Percentiles rank a stretch among this genome's conserved stretches.
Evolutionary conservation across 192 early-diverging fungal species (phyloP).

Genomic region (Gamsiella multidivaricata): DNA sequence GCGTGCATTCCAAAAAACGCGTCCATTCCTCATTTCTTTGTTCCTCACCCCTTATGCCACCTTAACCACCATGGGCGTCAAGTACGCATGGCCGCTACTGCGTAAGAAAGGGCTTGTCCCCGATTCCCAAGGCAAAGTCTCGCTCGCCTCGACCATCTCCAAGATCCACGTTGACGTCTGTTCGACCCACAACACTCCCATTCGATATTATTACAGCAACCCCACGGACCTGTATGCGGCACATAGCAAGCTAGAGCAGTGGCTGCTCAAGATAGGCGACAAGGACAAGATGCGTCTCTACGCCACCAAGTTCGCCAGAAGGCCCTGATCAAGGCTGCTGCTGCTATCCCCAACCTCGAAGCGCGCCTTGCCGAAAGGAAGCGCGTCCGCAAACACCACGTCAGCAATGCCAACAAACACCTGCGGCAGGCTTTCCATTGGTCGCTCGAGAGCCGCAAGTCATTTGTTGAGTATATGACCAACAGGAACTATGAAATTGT

Average conservation of each 20-base stretch:
- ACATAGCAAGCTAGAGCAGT: too few species aligned
- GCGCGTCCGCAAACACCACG: slow-evolving; percentile 3
- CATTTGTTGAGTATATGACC: slow-evolving; percentile 18
- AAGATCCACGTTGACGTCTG: too few species aligned
- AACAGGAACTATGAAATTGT: slow-evolving; percentile 5
- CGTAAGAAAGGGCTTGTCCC: slow-evolving; percentile 6
- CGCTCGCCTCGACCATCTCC: neutral
- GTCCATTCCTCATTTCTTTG: neutral
- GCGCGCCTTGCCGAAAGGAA: slow-evolving; percentile 4
- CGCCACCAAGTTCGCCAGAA: slow-evolving; percentile 5
- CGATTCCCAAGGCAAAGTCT: slow-evolving; percentile 12
- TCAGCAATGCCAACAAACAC: slow-evolving; percentile 3
- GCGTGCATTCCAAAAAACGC: too few species aligned
- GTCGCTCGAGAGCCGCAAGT: slow-evolving; percentile 4
- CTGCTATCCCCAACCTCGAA: slow-evolving; percentile 7
- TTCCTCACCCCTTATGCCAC: neutral
- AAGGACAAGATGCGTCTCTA: neutral
- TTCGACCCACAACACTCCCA: too few species aligned
- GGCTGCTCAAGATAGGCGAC: too few species aligned
- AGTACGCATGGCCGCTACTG: slow-evolving; percentile 15
- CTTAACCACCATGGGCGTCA: slow-evolving; percentile 13
- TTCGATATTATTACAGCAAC: too few species aligned
- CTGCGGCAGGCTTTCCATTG: slow-evolving; percentile 17
- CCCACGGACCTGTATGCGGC: too few species aligned
- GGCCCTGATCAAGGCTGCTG: slow-evolving; percentile 1